phyloP scores from a whole-genome alignment of 495 filamentous ascomycete species.

The Aspergillus avenaceus region DNA sequence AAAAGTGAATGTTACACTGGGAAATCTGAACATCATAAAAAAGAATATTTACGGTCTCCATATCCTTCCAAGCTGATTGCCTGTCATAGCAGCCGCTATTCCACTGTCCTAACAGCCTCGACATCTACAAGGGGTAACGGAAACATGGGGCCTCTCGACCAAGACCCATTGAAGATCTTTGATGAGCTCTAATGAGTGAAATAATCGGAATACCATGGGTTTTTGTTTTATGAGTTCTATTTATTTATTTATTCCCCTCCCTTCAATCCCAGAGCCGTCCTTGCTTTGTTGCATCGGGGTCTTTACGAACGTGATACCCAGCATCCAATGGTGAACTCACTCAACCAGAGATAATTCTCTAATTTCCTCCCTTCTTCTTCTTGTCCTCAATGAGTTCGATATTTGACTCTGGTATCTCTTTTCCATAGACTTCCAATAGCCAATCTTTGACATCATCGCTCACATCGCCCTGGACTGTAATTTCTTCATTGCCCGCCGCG shows the following conservation, averaged over 20 bases:
- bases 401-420: slow-evolving; percentile 84
- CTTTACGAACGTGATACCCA: slow-evolving; percentile 30
- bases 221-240: too few species aligned
- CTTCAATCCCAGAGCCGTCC: slow-evolving; percentile 3
- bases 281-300: too few species aligned
- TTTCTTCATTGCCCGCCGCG: slow-evolving; percentile 84
- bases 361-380: slow-evolving; percentile 61
- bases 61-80: background rate
- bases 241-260: too few species aligned
- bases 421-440: slow-evolving; percentile 76
- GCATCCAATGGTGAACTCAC: slow-evolving; percentile 5
- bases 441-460: slow-evolving; percentile 93
- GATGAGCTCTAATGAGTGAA: slow-evolving; percentile 28
- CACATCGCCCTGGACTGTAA: slow-evolving; percentile 95
- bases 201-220: background rate
- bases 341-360: background rate
- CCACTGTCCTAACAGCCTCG: background rate
- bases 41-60: background rate
- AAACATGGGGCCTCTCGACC: slow-evolving; percentile 9
- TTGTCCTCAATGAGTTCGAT: slow-evolving; percentile 91
- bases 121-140: slow-evolving; percentile 2
- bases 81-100: background rate
- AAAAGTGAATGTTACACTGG: background rate
- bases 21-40: too few species aligned
- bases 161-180: slow-evolving; percentile 29